phyloP scores from a whole-genome alignment of 2,329 filamentous ascomycete genomes.

The Thyridium curvatum region DNA sequence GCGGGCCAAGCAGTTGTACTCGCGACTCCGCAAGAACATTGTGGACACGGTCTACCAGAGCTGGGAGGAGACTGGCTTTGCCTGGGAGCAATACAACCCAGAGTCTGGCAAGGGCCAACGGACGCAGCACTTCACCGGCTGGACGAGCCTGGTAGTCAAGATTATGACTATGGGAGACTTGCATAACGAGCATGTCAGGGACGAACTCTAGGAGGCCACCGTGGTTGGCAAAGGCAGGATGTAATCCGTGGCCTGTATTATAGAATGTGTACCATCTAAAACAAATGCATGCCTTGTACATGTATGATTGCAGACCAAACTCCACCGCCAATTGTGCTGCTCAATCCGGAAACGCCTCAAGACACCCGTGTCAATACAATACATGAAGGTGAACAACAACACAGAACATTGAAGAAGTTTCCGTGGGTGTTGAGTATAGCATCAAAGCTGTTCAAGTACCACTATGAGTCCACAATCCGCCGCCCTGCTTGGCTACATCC shows the following conservation, averaged over 20 bases:
- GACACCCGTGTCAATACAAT: no score
- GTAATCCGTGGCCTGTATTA: background rate
- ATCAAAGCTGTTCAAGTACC: background rate
- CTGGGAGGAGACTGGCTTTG: constrained; percentile 90
- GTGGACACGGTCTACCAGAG: constrained; percentile 82
- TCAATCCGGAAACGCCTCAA: no score
- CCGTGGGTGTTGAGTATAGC: background rate
- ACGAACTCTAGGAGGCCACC: constrained; percentile 38
- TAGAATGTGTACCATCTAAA: background rate
- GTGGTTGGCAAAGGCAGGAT: background rate
- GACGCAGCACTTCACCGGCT: constrained; percentile 96
- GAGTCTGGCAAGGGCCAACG: constrained; percentile 90
- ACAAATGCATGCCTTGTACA: background rate
- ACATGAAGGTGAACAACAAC: background rate
- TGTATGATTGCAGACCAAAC: background rate
- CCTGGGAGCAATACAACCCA: constrained; percentile 97
- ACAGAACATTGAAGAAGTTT: background rate
- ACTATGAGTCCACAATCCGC: constrained; percentile 10
- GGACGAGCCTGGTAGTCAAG: constrained; percentile 97
- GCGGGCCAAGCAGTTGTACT: constrained; percentile 69
- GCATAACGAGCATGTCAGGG: constrained; percentile 23
- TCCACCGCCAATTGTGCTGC: no score
- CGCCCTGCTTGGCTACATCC: constrained; percentile 17
- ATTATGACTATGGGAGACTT: constrained; percentile 91
- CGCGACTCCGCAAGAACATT: constrained; percentile 70